Evolutionary conservation across 805 yeast genomes (phyloP).

Genomic region (Pichia manshurica): DNA sequence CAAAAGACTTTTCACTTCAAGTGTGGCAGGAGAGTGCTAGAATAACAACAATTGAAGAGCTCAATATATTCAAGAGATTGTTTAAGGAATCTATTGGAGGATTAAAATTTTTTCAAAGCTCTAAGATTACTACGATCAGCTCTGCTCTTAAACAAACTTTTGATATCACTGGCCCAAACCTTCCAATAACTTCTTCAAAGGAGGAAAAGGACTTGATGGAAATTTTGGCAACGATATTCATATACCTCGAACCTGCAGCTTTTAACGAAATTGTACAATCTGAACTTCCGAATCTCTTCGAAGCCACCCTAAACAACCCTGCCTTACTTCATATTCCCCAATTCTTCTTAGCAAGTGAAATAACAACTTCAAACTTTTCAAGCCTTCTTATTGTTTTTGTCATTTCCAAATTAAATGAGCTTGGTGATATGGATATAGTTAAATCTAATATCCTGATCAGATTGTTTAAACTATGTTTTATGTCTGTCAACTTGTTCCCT

Average conservation of each 20-base stretch:
- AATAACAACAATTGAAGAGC: constrained; percentile 78
- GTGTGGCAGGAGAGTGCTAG: constrained; percentile 85
- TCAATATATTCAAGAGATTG: constrained; percentile 64
- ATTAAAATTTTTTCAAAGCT: constrained; percentile 61
- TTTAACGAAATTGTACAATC: constrained; percentile 86
- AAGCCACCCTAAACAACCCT: constrained; percentile 74
- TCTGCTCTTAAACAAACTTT: constrained; percentile 36
- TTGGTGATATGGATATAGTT: constrained; percentile 75
- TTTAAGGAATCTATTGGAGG: constrained; percentile 84
- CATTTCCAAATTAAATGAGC: constrained; percentile 61
- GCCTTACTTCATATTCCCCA: constrained; percentile 89
- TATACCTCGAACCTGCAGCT: constrained; percentile 91
- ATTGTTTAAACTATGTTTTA: constrained; percentile 85
- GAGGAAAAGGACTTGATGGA: constrained; percentile 97
- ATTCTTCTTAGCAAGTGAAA: constrained; percentile 86
- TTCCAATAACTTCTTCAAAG: constrained; percentile 81
- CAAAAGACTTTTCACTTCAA: constrained; percentile 43
- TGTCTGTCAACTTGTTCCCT: constrained; percentile 93
- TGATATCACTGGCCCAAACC: constrained; percentile 71
- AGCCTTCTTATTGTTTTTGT: constrained; percentile 76
- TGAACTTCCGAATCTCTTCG: constrained; percentile 73
- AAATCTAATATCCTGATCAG: constrained; percentile 78
- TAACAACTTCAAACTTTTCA: constrained; percentile 88
- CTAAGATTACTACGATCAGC: constrained; percentile 40
- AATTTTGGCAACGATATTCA: constrained; percentile 85